A percentile compares a stretch with the other conserved stretches of the same genome.
phyloP scores from a whole-genome alignment of 768 basidiomycete species.

The Pleurotus eryngii region DNA sequence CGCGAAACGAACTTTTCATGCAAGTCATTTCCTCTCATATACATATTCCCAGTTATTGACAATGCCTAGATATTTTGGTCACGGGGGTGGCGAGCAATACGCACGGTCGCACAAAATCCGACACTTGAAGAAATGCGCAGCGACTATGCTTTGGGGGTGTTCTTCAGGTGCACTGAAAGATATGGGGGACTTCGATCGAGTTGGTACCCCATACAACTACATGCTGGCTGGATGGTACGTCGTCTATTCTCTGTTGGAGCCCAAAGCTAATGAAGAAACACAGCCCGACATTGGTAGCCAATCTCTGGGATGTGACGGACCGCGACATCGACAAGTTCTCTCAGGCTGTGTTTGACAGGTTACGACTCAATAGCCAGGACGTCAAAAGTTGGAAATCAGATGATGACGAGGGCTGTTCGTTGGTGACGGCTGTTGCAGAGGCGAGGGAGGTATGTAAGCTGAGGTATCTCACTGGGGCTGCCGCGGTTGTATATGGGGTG shows the following conservation, averaged over 20 bases:
- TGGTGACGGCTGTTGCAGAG: slow-evolving; percentile 75
- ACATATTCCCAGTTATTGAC: neutral
- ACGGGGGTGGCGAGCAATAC: slow-evolving; percentile 95
- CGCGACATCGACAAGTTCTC: slow-evolving; percentile 94
- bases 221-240: slow-evolving; percentile 97
- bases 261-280: neutral
- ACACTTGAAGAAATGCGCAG: slow-evolving; percentile 80
- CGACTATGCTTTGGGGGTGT: slow-evolving; percentile 98
- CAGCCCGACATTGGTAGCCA: slow-evolving; percentile 90
- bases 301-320: slow-evolving; percentile 98
- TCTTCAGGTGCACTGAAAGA: slow-evolving; percentile 87
- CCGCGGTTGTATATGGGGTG: slow-evolving; percentile 93
- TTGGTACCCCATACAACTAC: slow-evolving; percentile 91
- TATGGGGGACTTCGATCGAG: slow-evolving; percentile 92
- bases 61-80: slow-evolving; percentile 86
- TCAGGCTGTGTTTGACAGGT: slow-evolving; percentile 72
- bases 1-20: slow-evolving; percentile 83
- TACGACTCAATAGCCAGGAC: slow-evolving; percentile 46
- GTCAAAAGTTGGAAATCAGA: slow-evolving; percentile 18
- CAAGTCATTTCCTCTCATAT: slow-evolving; percentile 36
- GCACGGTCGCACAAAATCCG: slow-evolving; percentile 84
- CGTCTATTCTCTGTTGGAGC: neutral
- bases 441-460: slow-evolving; percentile 84
- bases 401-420: slow-evolving; percentile 31
- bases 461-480: slow-evolving; percentile 91